phyloP scores from a whole-genome alignment of 352 stramenopile species.

The Phytophthora sp. region DNA sequence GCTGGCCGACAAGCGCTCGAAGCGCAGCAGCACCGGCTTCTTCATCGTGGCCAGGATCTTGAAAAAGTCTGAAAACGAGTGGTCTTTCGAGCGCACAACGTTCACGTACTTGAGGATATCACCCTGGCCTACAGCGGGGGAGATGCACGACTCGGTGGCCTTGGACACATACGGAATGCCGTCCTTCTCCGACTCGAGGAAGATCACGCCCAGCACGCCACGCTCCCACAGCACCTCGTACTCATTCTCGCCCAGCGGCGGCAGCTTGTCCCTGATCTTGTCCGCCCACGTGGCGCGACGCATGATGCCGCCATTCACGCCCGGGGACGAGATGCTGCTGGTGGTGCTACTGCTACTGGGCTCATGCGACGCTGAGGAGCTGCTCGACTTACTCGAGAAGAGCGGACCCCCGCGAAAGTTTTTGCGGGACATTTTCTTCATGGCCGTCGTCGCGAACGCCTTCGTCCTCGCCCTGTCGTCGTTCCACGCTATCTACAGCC shows the following conservation, averaged over 20 bases:
- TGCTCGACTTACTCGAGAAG: constrained; percentile 44
- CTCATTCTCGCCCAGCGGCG: constrained; percentile 75
- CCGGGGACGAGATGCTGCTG: constrained; percentile 29
- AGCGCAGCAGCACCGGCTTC: constrained; percentile 86
- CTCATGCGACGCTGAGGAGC: constrained; percentile 15
- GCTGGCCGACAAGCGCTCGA: constrained; percentile 61
- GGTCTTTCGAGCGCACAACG: constrained; percentile 82
- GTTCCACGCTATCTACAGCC: no score
- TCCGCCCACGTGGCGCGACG: constrained; percentile 73
- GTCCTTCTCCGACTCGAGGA: constrained; percentile 86
- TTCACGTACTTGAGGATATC: constrained; percentile 90
- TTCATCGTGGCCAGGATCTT: constrained; percentile 92
- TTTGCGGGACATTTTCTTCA: constrained; percentile 79
- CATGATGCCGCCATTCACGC: constrained; percentile 12
- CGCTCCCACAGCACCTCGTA: constrained; percentile 90
- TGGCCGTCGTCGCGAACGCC: constrained; percentile 34
- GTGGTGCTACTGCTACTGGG: no score
- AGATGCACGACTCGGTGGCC: constrained; percentile 87
- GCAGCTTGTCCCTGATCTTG: constrained; percentile 82
- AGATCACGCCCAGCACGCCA: constrained; percentile 86
- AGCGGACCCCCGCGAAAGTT: constrained; percentile 61
- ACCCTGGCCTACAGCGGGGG: constrained; percentile 63
- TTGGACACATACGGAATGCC: constrained; percentile 89
- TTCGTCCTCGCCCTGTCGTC: constrained; percentile 24
- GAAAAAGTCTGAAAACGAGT: constrained; percentile 91